Evolutionary conservation across 768 basidiomycete species (phyloP), one percentile per base, ranked within the genome.

Genomic region (Mycena rosella): DNA sequence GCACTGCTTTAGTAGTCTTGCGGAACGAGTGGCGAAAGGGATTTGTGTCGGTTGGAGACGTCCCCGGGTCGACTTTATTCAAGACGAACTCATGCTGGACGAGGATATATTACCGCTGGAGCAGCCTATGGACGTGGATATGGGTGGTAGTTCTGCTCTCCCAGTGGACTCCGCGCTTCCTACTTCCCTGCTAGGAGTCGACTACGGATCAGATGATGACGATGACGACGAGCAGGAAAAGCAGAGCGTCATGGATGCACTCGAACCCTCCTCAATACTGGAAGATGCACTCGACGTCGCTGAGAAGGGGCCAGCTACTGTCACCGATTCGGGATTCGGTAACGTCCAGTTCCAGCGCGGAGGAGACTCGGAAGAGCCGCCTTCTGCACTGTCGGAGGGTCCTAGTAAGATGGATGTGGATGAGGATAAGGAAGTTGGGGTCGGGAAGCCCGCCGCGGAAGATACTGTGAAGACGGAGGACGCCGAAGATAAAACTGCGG

Each of bases 1-100:
- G 95, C 95, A 97, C 76, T 84, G 87, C 57, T 89, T 92, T 26
- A 86, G 83, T 14, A 84, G 84, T n/a, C 81, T 80, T 24, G 90
- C 90, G 71, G 89, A 90, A 65, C 87, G 94, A 44, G 78, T 89
- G 2, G 81, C 78, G 4, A 83, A 86, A 32, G 94, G 94, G 18
- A 90, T 91, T 42, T 89, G 87, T 74, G 86, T 89, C 40, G 85
- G 87, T 64, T 91, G 89, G 90, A 89, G 82, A 70, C 85, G 82
- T 26, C 82, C 85, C 8, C 75, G 78, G n/a, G 76, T 71, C 13
- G 76, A 77, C 38, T 76, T 78, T 29, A 81, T 79, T 47, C 84
- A 85, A 59, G 80, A 80, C 15, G 75, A 79, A 42, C 76, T 27
- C 56, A 53, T 61, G 36, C 36, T 58, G 32, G 75, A 62, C 24